Base-by-base conservation (phyloP, 2,329 filamentous ascomycete genomes). In the Sarocladium oryzae region DNA sequence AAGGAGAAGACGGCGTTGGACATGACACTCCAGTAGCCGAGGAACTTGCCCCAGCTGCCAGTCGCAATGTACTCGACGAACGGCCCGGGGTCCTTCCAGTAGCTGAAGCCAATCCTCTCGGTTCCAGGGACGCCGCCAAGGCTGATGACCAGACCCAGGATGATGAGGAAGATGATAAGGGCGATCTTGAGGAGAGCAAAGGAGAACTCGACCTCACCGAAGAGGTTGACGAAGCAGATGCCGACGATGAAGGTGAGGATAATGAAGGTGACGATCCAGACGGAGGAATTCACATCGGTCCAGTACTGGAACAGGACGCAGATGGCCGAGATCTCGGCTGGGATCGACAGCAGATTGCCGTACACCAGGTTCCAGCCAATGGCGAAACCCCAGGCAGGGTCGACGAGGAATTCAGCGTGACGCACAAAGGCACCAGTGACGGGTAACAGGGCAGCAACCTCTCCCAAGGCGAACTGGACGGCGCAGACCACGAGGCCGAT, bases 81-180 rank as follows among this genome's bases (percentile, higher is more conserved):
- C 0, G 84, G 81, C 1, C 83, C 85, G 0, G 86, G 85, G 28
- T 82, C 66, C 50, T 71, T 77, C 86, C 86, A 90, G 65, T 86
- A 88, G 35, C 73, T 66, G 63, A 88, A 88, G 2, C 85, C 85
- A 49, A 82, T 73, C 4, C 77, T 70, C 18, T 77, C 72, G 0
- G 75, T 75, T 3, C 79, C 78, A 0, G 81, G 76, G 2, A 81
- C 73, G 43, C 81, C 82, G 26, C 82, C 82, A 1, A 84, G 72
- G 58, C 82, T 77, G 57, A 85, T 80, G 52, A 85, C 71, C 26
- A 85, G 66, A 13, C 79, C 78, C 56, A 84, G 76, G 50, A 84
- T 72, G 57, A 82, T 79, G 53, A 87, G 69, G 50, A 79, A 78
- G 53, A 85, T 63, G 43, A 86, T 78, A 16, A 86, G 70, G 2